Conservation (phyloP, 768 basidiomycete genomes). For the Podaxis carcinomalis region DNA sequence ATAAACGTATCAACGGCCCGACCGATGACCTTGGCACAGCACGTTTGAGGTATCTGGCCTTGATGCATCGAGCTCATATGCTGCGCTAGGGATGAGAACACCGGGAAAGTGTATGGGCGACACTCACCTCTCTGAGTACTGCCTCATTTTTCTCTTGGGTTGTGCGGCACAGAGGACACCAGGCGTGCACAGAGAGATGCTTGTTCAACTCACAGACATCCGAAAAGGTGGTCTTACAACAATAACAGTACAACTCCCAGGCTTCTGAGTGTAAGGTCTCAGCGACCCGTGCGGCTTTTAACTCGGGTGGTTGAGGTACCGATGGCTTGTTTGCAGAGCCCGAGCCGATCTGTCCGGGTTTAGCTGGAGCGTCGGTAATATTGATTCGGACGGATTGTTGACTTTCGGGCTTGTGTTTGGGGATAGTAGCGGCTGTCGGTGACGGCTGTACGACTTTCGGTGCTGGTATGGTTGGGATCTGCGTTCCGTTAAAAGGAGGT, state of each 20-base stretch:
- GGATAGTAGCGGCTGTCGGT: too few species aligned
- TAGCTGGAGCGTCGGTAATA: too few species aligned
- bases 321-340: not conserved
- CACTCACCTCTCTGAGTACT: not conserved
- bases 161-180: not conserved
- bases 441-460: too few species aligned
- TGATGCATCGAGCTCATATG: not conserved
- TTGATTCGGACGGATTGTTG: too few species aligned
- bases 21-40: not conserved
- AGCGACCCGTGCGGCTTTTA: not conserved
- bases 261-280: not conserved
- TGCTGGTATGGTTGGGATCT: too few species aligned
- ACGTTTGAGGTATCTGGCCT: not conserved
- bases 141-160: not conserved
- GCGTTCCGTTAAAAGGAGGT: too few species aligned
- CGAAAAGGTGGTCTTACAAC: not conserved
- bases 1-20: not conserved
- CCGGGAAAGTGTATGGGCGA: not conserved
- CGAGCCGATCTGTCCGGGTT: too few species aligned
- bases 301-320: not conserved
- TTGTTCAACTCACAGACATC: not conserved
- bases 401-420: too few species aligned
- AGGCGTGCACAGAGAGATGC: not conserved
- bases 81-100: not conserved
- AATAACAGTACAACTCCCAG: not conserved